Base-by-base conservation (phyloP, 2,329 filamentous ascomycete species). In the Microcera coccophila region DNA sequence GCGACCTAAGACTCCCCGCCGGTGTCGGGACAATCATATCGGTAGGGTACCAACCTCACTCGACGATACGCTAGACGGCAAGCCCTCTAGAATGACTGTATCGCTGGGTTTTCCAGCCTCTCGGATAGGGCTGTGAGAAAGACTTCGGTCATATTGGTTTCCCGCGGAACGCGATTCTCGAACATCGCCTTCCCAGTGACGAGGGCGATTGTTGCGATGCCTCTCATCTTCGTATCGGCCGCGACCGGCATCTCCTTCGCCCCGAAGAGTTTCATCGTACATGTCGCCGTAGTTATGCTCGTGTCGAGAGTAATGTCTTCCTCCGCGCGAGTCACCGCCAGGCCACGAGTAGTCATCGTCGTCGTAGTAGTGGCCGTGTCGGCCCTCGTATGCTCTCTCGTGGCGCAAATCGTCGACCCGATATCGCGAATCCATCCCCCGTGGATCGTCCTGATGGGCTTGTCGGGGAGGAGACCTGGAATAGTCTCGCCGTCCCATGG, bases 71-170 rank as follows among this genome's bases (percentile, higher is more conserved):
- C 70, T 69, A 44, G 64, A 58, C 22, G 75, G 73, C 42, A 80
- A 53, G 41, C 75, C 75, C 54, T 81, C 76, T 33, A 81, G 63
- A 40, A 80, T 76, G 39, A 80, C 66, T 24, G 73, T 77, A 48
- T 75, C 68, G 49, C 67, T 74, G 22, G 73, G 73, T 44, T 54
- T 57, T 37, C 69, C 68, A 20, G 67, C 65, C 36, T 68, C 65
- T 37, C 60, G 62, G 24, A 50, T 60, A 24, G 60, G 66, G 43
- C 63, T 68, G 19, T 52, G 57, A 20, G 66, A 68, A 9, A 59
- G 58, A 43, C 62, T 65, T 31, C 62, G 52, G 39, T 60, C 61
- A 29, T 55, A 49, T 28, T 55, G 49, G 18, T 56, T 52, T 36
- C 48, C 47, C 3, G 54, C 59, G 7, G 62, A 64, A 26, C 53